phyloP scores from a whole-genome alignment of 169 alveolate species.

The Eimeria necatrix region DNA sequence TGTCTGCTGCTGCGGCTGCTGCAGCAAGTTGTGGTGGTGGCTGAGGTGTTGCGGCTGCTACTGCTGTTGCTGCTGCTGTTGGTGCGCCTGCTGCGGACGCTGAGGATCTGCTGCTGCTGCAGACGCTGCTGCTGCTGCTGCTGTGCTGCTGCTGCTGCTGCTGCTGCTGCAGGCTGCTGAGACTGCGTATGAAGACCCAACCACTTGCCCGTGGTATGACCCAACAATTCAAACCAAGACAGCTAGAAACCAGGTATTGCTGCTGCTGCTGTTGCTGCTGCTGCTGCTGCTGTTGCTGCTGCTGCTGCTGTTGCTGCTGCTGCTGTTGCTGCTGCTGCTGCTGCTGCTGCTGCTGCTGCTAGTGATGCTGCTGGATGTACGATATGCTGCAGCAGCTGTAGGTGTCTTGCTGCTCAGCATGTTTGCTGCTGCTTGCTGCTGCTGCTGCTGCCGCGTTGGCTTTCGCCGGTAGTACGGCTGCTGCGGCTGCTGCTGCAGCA shows the following conservation, averaged over 20 bases:
- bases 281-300: not conserved
- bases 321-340: not conserved
- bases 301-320: slow-evolving; percentile 19
- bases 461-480: not conserved
- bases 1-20: too few species aligned
- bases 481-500: slow-evolving; percentile 8
- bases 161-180: not conserved
- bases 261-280: not conserved
- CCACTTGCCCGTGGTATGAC: slow-evolving; percentile 3
- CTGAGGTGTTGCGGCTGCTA: too few species aligned
- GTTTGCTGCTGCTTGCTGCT: not conserved
- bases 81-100: too few species aligned
- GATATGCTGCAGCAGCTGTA: slow-evolving; percentile 17
- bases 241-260: not conserved
- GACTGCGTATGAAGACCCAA: not conserved
- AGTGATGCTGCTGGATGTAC: not conserved
- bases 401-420: too few species aligned
- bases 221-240: not conserved
- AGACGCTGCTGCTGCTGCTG: too few species aligned
- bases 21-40: too few species aligned
- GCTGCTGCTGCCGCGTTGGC: not conserved
- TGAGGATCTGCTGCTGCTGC: too few species aligned
- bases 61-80: too few species aligned
- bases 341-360: slow-evolving; percentile 13
- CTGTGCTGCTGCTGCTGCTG: not conserved